Evolutionary conservation across 169 alveolate species (phyloP).

Genomic region (Miamiensis avidus): DNA sequence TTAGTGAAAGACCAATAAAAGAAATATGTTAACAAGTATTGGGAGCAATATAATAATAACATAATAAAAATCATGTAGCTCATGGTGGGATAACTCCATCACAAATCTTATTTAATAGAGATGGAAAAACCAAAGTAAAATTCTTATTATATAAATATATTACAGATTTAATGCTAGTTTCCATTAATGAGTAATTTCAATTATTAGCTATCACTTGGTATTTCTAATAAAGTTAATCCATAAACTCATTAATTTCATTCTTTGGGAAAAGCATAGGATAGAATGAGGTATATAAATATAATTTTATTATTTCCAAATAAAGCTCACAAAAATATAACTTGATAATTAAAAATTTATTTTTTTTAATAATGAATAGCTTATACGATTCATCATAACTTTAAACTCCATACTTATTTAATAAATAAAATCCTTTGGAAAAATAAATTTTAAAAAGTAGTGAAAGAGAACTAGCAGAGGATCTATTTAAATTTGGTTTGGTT

Average conservation of each 20-base stretch:
- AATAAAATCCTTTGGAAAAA: conserved; percentile 20
- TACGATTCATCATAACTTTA: conserved; percentile 37
- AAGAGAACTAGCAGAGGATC: conserved; percentile 28
- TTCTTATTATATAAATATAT: neutral
- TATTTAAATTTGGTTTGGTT: conserved; percentile 36
- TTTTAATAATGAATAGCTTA: conserved; percentile 18
- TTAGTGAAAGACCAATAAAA: conserved; percentile 50
- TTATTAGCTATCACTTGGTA: conserved; percentile 27
- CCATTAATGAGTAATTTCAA: neutral
- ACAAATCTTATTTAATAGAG: conserved; percentile 44
- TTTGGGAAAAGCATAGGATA: conserved; percentile 33
- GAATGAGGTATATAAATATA: conserved; percentile 17
- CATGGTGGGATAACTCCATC: conserved; percentile 50
- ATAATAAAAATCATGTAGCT: conserved; percentile 12
- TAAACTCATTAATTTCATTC: conserved; percentile 12
- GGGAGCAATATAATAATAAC: conserved; percentile 29
- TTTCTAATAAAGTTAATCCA: conserved; percentile 16
- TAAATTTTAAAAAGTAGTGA: neutral
- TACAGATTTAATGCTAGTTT: no score
- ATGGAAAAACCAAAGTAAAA: conserved; percentile 50
- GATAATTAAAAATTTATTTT: neutral
- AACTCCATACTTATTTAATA: conserved; percentile 35
- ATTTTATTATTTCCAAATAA: neutral
- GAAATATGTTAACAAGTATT: conserved; percentile 22
- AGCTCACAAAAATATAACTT: neutral